Evolutionary conservation across 1,284 basidiomycete species (phyloP), one percentile per base, ranked within the genome.

Genomic region (Ustilago crameri): DNA sequence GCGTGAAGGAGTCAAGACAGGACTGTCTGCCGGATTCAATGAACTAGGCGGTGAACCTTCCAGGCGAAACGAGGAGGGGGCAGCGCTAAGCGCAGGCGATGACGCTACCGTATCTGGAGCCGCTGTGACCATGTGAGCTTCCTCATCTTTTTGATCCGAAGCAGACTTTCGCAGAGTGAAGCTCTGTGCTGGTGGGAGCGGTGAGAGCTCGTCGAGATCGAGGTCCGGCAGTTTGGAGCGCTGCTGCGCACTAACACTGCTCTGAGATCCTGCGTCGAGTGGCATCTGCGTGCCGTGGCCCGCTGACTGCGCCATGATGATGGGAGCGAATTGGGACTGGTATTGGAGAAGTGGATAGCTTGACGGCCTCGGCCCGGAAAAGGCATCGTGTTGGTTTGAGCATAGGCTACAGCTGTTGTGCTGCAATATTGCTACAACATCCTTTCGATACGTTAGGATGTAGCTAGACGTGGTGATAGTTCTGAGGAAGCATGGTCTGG

Each of bases 191-290:
- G 63, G 69, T 23, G 69, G 69, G 24, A 71, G 55, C 9, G 68
- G 68, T 35, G 63, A 63, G 9, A 72, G 59, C 41, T 72, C 63
- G 44, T 72, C 69, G 2, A 67, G 37, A 26, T 72, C 69, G 35
- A 72, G 63, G n/a, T 60, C 61, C 14, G 43, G 56, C 14, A 66
- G 51, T 18, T 53, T 35, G 5, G 46, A 17, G 8, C 26, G 51
- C 14, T 17, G 18, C 30, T n/a, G 9, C 2, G 37, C 32, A 12
- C 24, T 40, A 12, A 42, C 2, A 10, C 32, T 35, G 9, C 27
- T 26, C 8, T 38, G 12, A 12, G 34, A 22, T 14, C 12, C 26
- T 17, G 30, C 5, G 12, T 22, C 40, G 18, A 9, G 7, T 7
- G 38, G 27, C 30, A 18, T 12, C 3, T 40, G 5, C 4, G 23